Conservation (phyloP, 352 stramenopile species). For the Phytophthora hybrid region DNA sequence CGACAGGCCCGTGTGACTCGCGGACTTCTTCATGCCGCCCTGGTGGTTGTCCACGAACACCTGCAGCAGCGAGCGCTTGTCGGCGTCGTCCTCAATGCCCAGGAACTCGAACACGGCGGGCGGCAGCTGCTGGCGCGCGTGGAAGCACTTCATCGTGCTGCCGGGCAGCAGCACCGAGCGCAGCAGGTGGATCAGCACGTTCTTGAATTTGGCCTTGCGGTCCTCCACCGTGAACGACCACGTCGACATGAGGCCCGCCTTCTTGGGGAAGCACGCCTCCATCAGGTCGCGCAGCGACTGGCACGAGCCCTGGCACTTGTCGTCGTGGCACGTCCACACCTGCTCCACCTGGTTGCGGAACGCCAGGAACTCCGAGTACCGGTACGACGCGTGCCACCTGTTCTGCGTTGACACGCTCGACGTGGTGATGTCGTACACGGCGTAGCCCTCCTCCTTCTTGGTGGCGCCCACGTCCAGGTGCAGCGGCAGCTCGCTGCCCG, state of each 20-base stretch:
- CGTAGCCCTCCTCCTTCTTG: constrained; percentile 59
- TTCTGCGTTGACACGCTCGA: constrained; percentile 61
- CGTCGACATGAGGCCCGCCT: constrained; percentile 52
- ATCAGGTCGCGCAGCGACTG: constrained; percentile 77
- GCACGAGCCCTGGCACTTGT: constrained; percentile 70
- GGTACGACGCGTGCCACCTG: constrained; percentile 64
- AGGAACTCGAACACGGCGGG: constrained; percentile 67
- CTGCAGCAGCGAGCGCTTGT: constrained; percentile 74
- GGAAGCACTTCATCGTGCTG: constrained; percentile 74
- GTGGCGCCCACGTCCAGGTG: constrained; percentile 56
- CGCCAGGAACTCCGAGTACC: constrained; percentile 71
- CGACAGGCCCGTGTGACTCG: constrained; percentile 44
- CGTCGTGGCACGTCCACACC: constrained; percentile 61
- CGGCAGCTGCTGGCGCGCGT: constrained; percentile 59
- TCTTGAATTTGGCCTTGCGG: constrained; percentile 71
- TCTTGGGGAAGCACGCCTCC: constrained; percentile 68
- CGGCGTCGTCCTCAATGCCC: constrained; percentile 54
- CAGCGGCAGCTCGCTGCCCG: constrained; percentile 55
- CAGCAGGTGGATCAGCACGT: constrained; percentile 72
- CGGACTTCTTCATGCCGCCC: constrained; percentile 39
- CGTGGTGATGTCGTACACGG: constrained; percentile 64
- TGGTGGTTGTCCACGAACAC: constrained; percentile 78
- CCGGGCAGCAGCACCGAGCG: constrained; percentile 67
- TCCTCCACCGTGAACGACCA: constrained; percentile 56
- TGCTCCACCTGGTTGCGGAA: constrained; percentile 70